phyloP scores from a whole-genome alignment of 2,329 filamentous ascomycete genomes.

The Clarireedia homoeocarpa region DNA sequence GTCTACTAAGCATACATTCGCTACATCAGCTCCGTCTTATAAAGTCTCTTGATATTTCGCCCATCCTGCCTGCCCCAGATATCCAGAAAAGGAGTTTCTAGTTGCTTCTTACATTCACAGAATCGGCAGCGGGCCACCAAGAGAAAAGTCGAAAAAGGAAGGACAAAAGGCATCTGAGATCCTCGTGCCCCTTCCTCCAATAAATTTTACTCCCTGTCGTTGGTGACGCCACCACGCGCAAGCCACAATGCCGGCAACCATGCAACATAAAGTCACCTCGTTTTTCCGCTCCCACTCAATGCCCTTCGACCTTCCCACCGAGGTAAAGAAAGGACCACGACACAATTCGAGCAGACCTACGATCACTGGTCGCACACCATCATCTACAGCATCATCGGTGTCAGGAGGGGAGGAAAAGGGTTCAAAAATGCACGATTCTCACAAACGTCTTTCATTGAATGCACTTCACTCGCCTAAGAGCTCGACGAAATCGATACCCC shows the following conservation, averaged over 20 bases:
- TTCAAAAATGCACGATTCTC: conserved; percentile 20
- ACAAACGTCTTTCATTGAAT: conserved; percentile 25
- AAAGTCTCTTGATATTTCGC: too few relatives aligned
- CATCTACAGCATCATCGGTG: conserved; percentile 10
- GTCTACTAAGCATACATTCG: too few relatives aligned
- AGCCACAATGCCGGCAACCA: conserved; percentile 6
- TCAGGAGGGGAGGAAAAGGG: background rate
- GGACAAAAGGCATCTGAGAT: background rate
- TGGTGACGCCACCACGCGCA: background rate
- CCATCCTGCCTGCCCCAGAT: too few relatives aligned
- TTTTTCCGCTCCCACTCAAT: conserved; percentile 6
- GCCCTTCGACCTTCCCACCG: background rate
- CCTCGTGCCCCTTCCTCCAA: background rate
- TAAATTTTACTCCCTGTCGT: background rate
- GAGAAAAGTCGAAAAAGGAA: too few relatives aligned
- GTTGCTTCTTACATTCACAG: too few relatives aligned
- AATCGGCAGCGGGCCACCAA: too few relatives aligned
- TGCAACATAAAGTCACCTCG: conserved; percentile 8
- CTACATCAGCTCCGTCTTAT: too few relatives aligned
- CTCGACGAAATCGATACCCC: conserved; percentile 20
- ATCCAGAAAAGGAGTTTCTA: too few relatives aligned
- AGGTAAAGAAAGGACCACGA: conserved; percentile 1
- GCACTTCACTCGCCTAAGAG: conserved; percentile 20
- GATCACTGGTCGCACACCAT: conserved; percentile 7
- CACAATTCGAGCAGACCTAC: background rate